Conservation (phyloP, 495 filamentous ascomycete genomes). For the Hyaloscypha finlandica region DNA sequence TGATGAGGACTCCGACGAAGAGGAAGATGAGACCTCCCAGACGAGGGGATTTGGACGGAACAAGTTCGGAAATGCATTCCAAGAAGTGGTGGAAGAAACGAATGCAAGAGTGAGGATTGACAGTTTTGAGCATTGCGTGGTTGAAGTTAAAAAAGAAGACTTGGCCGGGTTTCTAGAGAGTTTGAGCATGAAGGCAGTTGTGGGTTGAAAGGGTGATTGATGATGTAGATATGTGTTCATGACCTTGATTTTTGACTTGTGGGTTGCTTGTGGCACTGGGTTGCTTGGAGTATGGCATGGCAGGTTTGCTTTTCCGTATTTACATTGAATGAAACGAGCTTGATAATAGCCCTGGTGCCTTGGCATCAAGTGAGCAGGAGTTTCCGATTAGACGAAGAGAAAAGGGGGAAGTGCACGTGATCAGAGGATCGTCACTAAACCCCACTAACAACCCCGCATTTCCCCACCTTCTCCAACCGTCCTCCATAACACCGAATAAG, state of each 20-base stretch:
- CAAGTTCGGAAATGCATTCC: conserved; percentile 91
- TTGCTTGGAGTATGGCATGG: conserved; percentile 15
- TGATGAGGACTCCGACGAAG: conserved; percentile 50
- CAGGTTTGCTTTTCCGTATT: neutral
- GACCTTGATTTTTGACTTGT: conserved; percentile 15
- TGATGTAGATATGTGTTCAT: conserved; percentile 33
- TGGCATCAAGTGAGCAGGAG: neutral
- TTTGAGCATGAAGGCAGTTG: conserved; percentile 87
- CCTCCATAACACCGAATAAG: neutral
- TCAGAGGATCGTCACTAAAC: no score
- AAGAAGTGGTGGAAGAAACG: conserved; percentile 91
- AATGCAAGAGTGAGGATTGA: conserved; percentile 89
- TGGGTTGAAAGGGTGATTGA: conserved; percentile 60
- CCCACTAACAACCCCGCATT: neutral
- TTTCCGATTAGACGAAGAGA: no score
- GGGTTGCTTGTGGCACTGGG: conserved; percentile 6
- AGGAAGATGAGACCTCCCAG: conserved; percentile 56
- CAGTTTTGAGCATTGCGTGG: conserved; percentile 95
- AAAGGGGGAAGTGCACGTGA: neutral
- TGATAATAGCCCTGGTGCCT: neutral
- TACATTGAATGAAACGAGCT: neutral
- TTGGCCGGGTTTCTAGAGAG: conserved; percentile 87
- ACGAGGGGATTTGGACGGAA: conserved; percentile 74
- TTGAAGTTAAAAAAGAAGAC: conserved; percentile 96
- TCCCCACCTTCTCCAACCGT: neutral